Evolutionary conservation across 345 rosid genomes (phyloP).

Genomic region (Gossypium sturtianum): DNA sequence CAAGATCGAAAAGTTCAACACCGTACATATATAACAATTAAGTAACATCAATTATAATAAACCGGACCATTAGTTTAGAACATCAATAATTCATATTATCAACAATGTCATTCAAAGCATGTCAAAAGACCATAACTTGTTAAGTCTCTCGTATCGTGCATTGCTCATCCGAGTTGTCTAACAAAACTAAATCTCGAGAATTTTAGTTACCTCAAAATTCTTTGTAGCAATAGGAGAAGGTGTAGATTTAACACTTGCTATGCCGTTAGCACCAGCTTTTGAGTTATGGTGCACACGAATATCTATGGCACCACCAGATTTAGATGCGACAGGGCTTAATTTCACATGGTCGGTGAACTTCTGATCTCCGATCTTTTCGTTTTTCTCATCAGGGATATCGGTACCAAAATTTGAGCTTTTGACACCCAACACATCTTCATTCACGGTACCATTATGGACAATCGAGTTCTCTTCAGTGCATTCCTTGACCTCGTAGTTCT

Average conservation of each 20-base stretch:
- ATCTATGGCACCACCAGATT: constrained; percentile 25
- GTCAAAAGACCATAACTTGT: neutral
- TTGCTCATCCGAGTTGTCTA: neutral
- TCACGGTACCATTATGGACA: constrained; percentile 28
- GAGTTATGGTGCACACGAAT: constrained; percentile 25
- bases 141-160: neutral
- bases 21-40: neutral
- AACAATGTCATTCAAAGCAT: neutral
- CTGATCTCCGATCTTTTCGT: constrained; percentile 30
- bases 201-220: constrained; percentile 50
- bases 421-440: constrained; percentile 33
- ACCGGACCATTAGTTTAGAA: neutral
- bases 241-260: constrained; percentile 26
- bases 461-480: constrained; percentile 33
- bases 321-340: constrained; percentile 28
- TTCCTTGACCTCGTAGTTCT: constrained; percentile 58
- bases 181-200: neutral
- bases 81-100: neutral
- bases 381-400: constrained; percentile 19
- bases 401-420: constrained; percentile 33
- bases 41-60: neutral
- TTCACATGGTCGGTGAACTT: constrained; percentile 23
- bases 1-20: constrained; percentile 6
- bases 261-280: constrained; percentile 23
- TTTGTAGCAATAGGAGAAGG: constrained; percentile 41